A percentile compares a stretch with the other conserved stretches of the same genome.
These are phyloP conservation scores for Solanum neorickii DNA, from an alignment of 257 asterid genomes.

Conservation along the genomic window DNA sequence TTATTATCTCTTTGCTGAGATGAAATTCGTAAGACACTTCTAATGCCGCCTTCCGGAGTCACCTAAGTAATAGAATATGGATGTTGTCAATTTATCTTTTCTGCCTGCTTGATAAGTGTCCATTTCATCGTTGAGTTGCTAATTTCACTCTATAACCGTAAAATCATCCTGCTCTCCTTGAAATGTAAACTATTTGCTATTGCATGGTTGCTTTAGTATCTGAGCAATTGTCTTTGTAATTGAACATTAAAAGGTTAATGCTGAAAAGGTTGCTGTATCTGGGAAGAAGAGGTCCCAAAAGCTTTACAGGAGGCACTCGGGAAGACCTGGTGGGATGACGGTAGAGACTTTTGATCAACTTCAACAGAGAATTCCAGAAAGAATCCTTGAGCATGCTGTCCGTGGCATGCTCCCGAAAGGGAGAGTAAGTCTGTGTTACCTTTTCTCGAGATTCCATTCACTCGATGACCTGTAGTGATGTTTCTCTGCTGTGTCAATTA, in stretches of 20 bases:
- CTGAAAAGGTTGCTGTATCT: conserved; percentile 84
- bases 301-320: conserved; percentile 82
- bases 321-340: conserved; percentile 95
- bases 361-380: conserved; percentile 79
- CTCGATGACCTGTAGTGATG: not conserved
- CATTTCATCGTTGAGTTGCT: not conserved
- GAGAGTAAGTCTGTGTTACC: conserved; percentile 37
- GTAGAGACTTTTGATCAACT: conserved; percentile 94
- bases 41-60: not conserved
- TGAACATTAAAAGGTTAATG: conserved; percentile 49
- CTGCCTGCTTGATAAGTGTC: not conserved
- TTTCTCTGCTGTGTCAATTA: not conserved
- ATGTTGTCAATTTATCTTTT: not conserved
- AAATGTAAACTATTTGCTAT: not conserved
- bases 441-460: not conserved
- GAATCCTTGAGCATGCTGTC: conserved; percentile 95
- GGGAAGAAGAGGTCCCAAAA: conserved; percentile 87
- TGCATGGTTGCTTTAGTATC: not conserved
- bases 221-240: conserved; percentile 1
- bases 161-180: not conserved
- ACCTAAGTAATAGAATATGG: not conserved
- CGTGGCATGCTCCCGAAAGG: conserved; percentile 99
- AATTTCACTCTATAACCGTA: not conserved
- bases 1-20: not conserved
- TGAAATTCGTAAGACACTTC: not conserved